These are phyloP conservation scores for Microbotryum intermedium DNA, from an alignment of 1,284 basidiomycete genomes.

Conservation along the genomic window DNA sequence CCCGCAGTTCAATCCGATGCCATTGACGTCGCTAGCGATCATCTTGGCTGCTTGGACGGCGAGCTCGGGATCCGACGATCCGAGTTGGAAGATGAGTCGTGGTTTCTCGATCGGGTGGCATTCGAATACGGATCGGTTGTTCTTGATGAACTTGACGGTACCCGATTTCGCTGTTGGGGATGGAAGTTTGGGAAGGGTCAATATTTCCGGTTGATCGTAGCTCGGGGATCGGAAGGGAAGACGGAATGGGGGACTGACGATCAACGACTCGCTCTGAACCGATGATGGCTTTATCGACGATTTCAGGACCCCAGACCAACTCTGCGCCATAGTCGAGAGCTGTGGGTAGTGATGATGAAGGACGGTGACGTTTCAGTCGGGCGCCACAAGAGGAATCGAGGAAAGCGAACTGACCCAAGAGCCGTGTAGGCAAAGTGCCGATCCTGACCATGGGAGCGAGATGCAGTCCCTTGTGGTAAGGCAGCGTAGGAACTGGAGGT, in stretches of 20 bases:
- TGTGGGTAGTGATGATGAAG: conserved; percentile 51
- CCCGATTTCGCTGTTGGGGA: conserved; percentile 60
- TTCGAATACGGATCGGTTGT: conserved; percentile 73
- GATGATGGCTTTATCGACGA: conserved; percentile 91
- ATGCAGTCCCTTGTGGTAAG: conserved; percentile 33
- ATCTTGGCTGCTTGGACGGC: conserved; percentile 83
- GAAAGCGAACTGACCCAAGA: conserved; percentile 6
- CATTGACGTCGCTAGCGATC: conserved; percentile 82
- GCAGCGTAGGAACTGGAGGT: background rate
- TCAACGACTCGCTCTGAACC: conserved; percentile 74
- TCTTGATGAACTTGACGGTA: conserved; percentile 70
- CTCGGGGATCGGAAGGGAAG: background rate
- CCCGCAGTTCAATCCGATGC: conserved; percentile 87
- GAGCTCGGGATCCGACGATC: conserved; percentile 75
- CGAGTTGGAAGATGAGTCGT: conserved; percentile 84
- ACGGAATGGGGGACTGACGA: conserved; percentile 48
- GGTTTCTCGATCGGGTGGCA: conserved; percentile 91
- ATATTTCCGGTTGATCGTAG: background rate
- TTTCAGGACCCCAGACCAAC: conserved; percentile 94
- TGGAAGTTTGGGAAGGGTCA: background rate
- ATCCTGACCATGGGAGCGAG: conserved; percentile 94
- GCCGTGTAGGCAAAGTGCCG: conserved; percentile 47
- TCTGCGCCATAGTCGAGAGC: conserved; percentile 88
- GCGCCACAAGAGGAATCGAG: no score
- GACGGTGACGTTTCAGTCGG: conserved; percentile 30